phyloP scores from a whole-genome alignment of 2,329 filamentous ascomycete genomes.

The Monosporascus sp. region DNA sequence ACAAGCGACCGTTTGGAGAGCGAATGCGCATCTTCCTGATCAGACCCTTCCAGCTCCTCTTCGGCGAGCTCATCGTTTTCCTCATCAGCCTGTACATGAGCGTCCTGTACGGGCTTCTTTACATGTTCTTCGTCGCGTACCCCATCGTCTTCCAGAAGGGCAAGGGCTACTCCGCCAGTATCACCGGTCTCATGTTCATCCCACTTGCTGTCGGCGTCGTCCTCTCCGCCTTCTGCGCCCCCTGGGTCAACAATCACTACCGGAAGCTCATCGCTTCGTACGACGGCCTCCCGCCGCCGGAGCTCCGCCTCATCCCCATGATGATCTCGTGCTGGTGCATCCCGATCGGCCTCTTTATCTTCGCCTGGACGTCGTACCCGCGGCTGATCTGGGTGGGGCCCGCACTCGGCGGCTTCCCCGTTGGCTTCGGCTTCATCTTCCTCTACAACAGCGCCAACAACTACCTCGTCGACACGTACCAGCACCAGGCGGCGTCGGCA shows the following conservation, averaged over 20 bases:
- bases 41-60: conserved; percentile 80
- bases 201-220: conserved; percentile 74
- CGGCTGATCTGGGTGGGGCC: conserved; percentile 66
- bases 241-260: conserved; percentile 78
- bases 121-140: conserved; percentile 73
- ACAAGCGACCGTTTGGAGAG: conserved; percentile 63
- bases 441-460: conserved; percentile 76
- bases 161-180: conserved; percentile 71
- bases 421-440: conserved; percentile 80
- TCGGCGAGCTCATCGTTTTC: conserved; percentile 78
- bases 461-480: conserved; percentile 61
- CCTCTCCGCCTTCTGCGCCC: conserved; percentile 59
- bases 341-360: conserved; percentile 53
- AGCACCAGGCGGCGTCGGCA: conserved; percentile 72
- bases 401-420: conserved; percentile 62
- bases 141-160: conserved; percentile 70
- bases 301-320: conserved; percentile 77
- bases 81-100: conserved; percentile 83
- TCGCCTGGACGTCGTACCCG: conserved; percentile 60
- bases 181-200: conserved; percentile 82
- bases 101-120: conserved; percentile 68
- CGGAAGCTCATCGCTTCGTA: conserved; percentile 34
- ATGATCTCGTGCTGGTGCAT: conserved; percentile 71
- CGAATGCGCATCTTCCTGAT: conserved; percentile 69
- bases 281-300: conserved; percentile 57